These are phyloP conservation scores for Cytospora schulzeri DNA, from an alignment of 2,329 filamentous ascomycete species.

Conservation along the genomic window DNA sequence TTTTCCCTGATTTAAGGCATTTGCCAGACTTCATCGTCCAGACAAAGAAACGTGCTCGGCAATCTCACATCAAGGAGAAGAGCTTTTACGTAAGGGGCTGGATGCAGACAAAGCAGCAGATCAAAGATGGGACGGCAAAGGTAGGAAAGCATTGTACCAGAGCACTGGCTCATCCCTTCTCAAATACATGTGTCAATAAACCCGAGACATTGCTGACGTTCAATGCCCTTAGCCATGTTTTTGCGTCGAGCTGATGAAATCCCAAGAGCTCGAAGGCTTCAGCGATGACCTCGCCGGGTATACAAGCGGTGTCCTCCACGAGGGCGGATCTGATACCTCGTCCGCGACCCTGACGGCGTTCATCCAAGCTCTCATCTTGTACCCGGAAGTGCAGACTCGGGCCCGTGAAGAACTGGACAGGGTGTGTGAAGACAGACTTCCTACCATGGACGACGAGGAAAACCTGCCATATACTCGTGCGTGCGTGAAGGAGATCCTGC, in stretches of 20 bases:
- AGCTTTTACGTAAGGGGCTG: conserved; percentile 44
- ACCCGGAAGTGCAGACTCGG: conserved; percentile 44
- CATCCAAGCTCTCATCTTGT: conserved; percentile 49
- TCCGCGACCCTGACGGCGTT: conserved; percentile 44
- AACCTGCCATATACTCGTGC: conserved; percentile 46
- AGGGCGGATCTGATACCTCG: conserved; percentile 48
- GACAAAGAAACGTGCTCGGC: conserved; percentile 38
- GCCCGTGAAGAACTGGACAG: conserved; percentile 44
- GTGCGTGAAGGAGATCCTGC: conserved; percentile 45
- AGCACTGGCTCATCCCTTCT: neutral
- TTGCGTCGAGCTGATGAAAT: conserved; percentile 32
- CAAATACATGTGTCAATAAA: too few species aligned
- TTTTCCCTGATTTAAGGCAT: conserved; percentile 46
- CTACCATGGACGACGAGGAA: conserved; percentile 41
- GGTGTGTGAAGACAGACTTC: conserved; percentile 44
- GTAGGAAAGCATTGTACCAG: neutral
- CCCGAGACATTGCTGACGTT: neutral
- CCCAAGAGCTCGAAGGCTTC: conserved; percentile 31
- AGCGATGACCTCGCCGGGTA: conserved; percentile 38
- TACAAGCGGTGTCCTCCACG: conserved; percentile 41
- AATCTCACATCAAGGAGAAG: conserved; percentile 46
- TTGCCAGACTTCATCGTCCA: conserved; percentile 48
- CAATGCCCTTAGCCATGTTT: conserved; percentile 32
- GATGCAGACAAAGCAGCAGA: conserved; percentile 41
- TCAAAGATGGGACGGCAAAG: conserved; percentile 34